Base-by-base conservation (phyloP, 2,329 filamentous ascomycete species). In the Pseudogymnoascus sp. region DNA sequence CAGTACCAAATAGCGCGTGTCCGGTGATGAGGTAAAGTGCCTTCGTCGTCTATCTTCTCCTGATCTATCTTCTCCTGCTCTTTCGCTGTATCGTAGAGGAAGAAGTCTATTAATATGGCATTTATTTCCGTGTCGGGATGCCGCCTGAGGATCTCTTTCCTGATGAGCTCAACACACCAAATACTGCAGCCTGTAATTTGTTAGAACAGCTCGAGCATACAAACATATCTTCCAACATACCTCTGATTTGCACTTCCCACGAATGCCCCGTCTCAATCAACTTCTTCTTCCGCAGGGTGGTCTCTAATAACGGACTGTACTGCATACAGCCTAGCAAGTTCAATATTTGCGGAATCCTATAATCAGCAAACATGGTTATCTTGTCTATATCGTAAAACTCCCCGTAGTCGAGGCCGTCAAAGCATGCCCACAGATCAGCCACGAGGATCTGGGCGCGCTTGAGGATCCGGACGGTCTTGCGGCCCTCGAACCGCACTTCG, bases 301-400 rank as follows among this genome's bases (percentile, higher is more conserved):
- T 81, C 60, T 92, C 87, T 50, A 99, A 78, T 0, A 87, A 82
- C 0, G 95, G 95, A 67, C 90, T 93, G 76, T 95, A 97, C 70
- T 84, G 86, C 60, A 99, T 78, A 64, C 92, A 93, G 16, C 90
- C 90, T 50, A 98, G 80, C 8, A 86, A 86, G 70, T 93, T 86
- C 35, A 99, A 83, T 69, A 97, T 95, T 77, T 99, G 95, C 12
- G 96, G 96, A 62, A 99, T 89, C 46, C 95, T 89, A 73, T 99
- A 99, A 78, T 99, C 95, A 72, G 95, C 93, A 79, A 99, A 99
- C 88, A 98, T 98, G 65, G 95, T 99, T 70, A 99, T 89, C 74
- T 92, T 91, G 77, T 95, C 89, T 70, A 99, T 96, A 73, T 99
- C 95, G 63, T 85, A 73, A 75, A 99, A 99, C 28, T 83, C 79